phyloP scores from a whole-genome alignment of 495 filamentous ascomycete genomes.

The Talaromyces proteolyticus region DNA sequence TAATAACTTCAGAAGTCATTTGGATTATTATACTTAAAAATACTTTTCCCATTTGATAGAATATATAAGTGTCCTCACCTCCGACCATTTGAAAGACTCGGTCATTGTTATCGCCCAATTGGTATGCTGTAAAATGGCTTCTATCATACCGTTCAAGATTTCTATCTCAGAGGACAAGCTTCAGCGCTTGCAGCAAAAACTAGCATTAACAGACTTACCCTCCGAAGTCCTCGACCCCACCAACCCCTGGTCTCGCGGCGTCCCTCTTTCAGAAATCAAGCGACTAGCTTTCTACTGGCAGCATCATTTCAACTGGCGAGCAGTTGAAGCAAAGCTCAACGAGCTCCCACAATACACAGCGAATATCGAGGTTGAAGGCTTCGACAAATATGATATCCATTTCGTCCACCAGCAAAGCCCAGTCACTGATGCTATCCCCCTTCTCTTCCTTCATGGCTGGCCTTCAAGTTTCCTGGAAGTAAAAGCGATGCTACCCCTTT shows the following conservation, averaged over 20 bases:
- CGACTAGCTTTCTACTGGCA: conserved; percentile 32
- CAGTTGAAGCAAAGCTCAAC: conserved; percentile 36
- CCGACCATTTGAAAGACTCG: too few species aligned
- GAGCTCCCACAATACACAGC: conserved; percentile 36
- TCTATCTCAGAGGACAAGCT: conserved; percentile 29
- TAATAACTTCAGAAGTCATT: not conserved
- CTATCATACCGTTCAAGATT: conserved; percentile 22
- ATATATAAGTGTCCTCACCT: too few species aligned
- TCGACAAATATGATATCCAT: conserved; percentile 35
- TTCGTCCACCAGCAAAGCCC: conserved; percentile 37
- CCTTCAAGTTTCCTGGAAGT: conserved; percentile 37
- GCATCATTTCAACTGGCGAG: conserved; percentile 33
- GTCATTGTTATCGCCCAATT: too few species aligned
- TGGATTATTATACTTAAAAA: not conserved
- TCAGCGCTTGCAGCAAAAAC: conserved; percentile 29
- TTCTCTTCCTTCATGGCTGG: conserved; percentile 44
- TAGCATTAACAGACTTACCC: conserved; percentile 28
- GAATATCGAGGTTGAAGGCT: conserved; percentile 33
- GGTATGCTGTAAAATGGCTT: conserved; percentile 2
- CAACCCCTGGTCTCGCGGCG: conserved; percentile 29
- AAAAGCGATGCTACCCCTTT: conserved; percentile 24
- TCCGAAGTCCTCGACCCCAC: conserved; percentile 28
- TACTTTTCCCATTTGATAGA: too few species aligned
- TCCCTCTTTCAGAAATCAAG: conserved; percentile 31
- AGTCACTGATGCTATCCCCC: conserved; percentile 26